Evolutionary conservation across 148 eudicot species (phyloP).

Genomic region (Vaccinium vitisidaea): DNA sequence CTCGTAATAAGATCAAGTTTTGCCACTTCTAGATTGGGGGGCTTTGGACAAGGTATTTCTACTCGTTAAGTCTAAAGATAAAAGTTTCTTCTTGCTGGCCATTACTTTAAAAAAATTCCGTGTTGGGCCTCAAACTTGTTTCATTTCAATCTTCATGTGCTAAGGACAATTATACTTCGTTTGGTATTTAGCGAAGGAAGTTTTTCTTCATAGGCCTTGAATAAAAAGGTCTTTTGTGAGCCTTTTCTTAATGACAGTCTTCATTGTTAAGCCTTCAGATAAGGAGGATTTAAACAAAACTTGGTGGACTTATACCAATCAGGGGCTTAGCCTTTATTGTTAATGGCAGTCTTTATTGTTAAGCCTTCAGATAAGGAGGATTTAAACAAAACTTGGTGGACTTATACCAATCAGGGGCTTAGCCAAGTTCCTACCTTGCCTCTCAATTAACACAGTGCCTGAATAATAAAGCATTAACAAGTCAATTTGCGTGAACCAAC

Average conservation of each 20-base stretch:
- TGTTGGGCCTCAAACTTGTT: neutral
- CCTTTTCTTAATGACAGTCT: neutral
- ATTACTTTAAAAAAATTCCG: neutral
- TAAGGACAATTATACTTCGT: neutral
- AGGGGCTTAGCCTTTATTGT: too few relatives aligned
- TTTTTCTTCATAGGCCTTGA: neutral
- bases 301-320: too few relatives aligned
- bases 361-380: neutral
- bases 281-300: neutral
- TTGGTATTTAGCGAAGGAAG: neutral
- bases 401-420: neutral
- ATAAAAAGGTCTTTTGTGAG: neutral
- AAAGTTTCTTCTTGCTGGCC: neutral
- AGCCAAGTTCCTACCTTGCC: neutral
- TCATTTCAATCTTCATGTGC: neutral
- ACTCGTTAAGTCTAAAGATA: neutral
- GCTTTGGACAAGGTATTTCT: neutral
- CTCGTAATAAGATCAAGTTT: neutral
- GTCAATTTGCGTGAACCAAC: neutral
- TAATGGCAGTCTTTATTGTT: too few relatives aligned
- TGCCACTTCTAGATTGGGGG: neutral
- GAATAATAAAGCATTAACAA: neutral
- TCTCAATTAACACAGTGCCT: neutral
- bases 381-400: too few relatives aligned
- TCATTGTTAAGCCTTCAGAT: neutral